Evolutionary conservation across 805 yeast genomes (phyloP).

Genomic region (Monosporozyma aquatica): DNA sequence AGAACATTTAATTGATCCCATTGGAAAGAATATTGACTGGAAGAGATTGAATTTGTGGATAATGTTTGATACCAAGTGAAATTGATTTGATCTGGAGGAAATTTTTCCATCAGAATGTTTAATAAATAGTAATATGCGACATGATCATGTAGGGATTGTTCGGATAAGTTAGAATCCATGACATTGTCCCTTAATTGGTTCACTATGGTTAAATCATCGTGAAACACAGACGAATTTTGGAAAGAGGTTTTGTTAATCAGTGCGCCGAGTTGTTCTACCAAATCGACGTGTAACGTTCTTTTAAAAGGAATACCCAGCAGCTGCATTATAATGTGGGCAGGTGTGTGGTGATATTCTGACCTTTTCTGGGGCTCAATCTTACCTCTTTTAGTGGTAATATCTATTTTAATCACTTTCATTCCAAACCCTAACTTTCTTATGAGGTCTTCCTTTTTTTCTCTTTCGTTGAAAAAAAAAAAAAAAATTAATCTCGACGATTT

Average conservation of each 20-base stretch:
- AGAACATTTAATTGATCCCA: conserved; percentile 56
- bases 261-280: conserved; percentile 33
- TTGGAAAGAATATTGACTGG: conserved; percentile 39
- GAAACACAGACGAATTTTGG: conserved; percentile 37
- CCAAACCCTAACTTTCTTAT: not conserved
- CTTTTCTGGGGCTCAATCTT: no score
- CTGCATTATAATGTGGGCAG: conserved; percentile 25
- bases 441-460: not conserved
- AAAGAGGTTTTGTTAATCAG: conserved; percentile 42
- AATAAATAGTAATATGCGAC: conserved; percentile 42
- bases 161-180: conserved; percentile 29
- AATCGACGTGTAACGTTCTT: conserved; percentile 35
- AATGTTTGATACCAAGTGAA: conserved; percentile 71
- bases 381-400: no score
- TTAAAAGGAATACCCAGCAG: conserved; percentile 43
- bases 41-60: conserved; percentile 45
- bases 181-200: conserved; percentile 38
- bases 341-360: no score
- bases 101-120: conserved; percentile 39
- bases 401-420: not conserved
- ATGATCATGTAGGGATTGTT: conserved; percentile 32
- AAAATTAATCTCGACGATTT: not conserved
- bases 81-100: conserved; percentile 51
- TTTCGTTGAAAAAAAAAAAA: conserved; percentile 1
- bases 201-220: conserved; percentile 36